These are phyloP conservation scores for Mycena filopes DNA, from an alignment of 768 basidiomycete species.

Conservation along the genomic window DNA sequence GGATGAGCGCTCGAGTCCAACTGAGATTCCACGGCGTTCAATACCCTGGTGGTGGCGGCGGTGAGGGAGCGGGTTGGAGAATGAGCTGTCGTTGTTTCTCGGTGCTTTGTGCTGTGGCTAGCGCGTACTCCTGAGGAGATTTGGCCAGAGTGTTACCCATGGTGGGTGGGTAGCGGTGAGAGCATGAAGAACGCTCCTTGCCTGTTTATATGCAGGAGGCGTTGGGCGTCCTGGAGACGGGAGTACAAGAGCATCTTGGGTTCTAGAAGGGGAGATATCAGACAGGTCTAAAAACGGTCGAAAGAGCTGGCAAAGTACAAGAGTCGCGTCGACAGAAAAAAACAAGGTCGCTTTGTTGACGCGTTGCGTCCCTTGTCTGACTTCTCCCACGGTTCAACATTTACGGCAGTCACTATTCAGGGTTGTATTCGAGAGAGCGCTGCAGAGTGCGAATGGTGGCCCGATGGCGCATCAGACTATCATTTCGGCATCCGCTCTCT, in stretches of 20 bases:
- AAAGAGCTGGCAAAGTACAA: conserved; percentile 21
- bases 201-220: conserved; percentile 8
- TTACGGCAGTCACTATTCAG: no score
- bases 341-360: conserved; percentile 20
- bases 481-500: no score
- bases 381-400: no score
- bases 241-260: conserved; percentile 13
- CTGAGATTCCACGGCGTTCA: not conserved
- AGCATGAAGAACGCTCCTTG: not conserved
- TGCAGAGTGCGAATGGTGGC: no score
- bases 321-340: conserved; percentile 4
- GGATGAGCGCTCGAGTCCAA: not conserved
- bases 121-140: conserved; percentile 30
- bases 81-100: conserved; percentile 29
- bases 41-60: conserved; percentile 32
- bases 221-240: conserved; percentile 12
- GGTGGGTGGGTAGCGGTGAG: not conserved
- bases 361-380: conserved; percentile 10
- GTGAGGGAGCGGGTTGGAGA: conserved; percentile 11
- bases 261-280: conserved; percentile 6
- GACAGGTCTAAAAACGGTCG: conserved; percentile 16
- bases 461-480: no score
- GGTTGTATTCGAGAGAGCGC: no score
- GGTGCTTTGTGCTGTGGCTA: conserved; percentile 3
- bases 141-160: conserved; percentile 30